phyloP scores from a whole-genome alignment of 2,329 filamentous ascomycete species.

The Fusarium poae region DNA sequence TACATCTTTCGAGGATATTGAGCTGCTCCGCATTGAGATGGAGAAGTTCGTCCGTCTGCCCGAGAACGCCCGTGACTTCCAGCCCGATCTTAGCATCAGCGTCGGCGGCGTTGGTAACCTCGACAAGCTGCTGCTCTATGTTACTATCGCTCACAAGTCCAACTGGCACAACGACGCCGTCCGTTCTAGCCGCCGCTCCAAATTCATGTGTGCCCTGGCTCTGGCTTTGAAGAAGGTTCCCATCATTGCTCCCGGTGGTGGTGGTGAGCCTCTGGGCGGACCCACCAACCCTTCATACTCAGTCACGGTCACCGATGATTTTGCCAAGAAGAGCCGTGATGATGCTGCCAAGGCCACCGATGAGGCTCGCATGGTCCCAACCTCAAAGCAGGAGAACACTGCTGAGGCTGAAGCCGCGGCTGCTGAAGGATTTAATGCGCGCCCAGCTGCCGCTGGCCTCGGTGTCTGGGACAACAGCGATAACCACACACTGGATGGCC shows the following conservation, averaged over 20 bases:
- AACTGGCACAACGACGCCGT: slow-evolving; percentile 92
- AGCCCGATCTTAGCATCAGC: slow-evolving; percentile 83
- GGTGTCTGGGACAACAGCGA: slow-evolving; percentile 46
- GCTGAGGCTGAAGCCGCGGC: slow-evolving; percentile 60
- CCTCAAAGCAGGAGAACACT: slow-evolving; percentile 47
- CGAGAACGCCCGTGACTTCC: slow-evolving; percentile 92
- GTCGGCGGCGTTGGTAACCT: slow-evolving; percentile 84
- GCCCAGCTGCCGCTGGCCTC: slow-evolving; percentile 48
- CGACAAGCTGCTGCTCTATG: slow-evolving; percentile 85
- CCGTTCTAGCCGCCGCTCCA: slow-evolving; percentile 84
- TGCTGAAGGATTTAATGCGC: slow-evolving; percentile 59
- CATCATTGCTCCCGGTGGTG: slow-evolving; percentile 84
- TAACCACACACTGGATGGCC: slow-evolving; percentile 43
- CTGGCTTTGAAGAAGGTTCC: slow-evolving; percentile 88
- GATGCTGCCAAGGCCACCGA: slow-evolving; percentile 72
- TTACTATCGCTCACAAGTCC: slow-evolving; percentile 91
- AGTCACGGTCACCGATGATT: slow-evolving; percentile 78
- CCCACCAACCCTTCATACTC: slow-evolving; percentile 84
- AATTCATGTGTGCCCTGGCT: slow-evolving; percentile 96
- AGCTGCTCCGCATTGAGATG: slow-evolving; percentile 86
- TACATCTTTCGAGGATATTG: slow-evolving; percentile 89
- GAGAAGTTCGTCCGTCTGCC: slow-evolving; percentile 84
- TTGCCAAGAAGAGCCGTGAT: slow-evolving; percentile 74
- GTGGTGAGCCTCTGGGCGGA: slow-evolving; percentile 70
- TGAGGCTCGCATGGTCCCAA: slow-evolving; percentile 73